Base-by-base conservation (phyloP, 2,329 filamentous ascomycete genomes). In the Verticillium alfalfae region DNA sequence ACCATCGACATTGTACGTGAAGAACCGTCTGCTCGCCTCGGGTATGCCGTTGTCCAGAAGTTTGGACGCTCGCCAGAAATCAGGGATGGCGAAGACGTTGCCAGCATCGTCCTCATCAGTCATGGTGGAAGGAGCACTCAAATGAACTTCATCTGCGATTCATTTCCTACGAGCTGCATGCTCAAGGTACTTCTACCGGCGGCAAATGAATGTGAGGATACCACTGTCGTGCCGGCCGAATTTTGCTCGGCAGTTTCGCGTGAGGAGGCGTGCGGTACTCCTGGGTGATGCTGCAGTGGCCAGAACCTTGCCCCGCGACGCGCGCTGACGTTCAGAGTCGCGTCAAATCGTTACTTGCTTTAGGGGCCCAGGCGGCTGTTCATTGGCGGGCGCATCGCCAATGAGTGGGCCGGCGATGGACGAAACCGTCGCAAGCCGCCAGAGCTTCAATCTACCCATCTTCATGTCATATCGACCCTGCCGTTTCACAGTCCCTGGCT, bases 71-170 rank as follows among this genome's bases (percentile, higher is more conserved):
- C 77, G 78, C 81, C 83, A 86, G 64, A 90, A 81, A 69, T 88
- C 80, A 45, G 85, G 85, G 56, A 87, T 85, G 45, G 83, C 81
- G 69, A 91, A 91, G 26, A 88, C 80, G 69, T 88, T 75, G 57
- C 82, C 78, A 60, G 74, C 70, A 49, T 80, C 76, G 63, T 79
- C 73, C 60, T 79, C 72, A 63, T 76, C 72, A 61, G 73, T 71
- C 75, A 78, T 80, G 22, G 64, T 66, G 34, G 65, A 31, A 45
- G 58, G 61, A 26, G 5, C 18, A 12, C 62, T 22, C 45, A 18
- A 22, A 18, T 12, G 45, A 9, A 10, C 22, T n/a, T 31, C 45
- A 52, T 52, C 8, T 22, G 45, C 45, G 10, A 1, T 5, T 5
- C 8, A 12, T 3, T 13, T 18, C 10, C 18, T 22, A 12, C 22